phyloP scores from a whole-genome alignment of 176 grass and related monocot species.

The Saccharum officinarum region DNA sequence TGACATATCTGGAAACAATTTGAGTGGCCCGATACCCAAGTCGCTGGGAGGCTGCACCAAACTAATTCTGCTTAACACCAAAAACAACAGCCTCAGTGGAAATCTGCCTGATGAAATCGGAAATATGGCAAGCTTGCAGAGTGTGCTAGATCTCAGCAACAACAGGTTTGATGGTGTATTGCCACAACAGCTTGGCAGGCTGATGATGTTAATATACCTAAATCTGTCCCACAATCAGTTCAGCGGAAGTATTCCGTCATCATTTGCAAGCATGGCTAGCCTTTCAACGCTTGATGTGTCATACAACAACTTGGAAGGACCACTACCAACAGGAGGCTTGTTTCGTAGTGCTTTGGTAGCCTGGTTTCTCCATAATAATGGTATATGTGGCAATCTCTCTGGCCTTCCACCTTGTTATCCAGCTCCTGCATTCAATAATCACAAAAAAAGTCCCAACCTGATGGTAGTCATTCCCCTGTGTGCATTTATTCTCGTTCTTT shows the following conservation, averaged over 20 bases:
- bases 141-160: conserved; percentile 40
- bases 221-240: conserved; percentile 56
- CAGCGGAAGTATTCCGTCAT: conserved; percentile 22
- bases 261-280: conserved; percentile 27
- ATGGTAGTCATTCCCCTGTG: background rate
- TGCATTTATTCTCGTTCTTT: background rate
- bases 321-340: background rate
- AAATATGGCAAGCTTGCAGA: conserved; percentile 29
- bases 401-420: background rate
- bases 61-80: background rate
- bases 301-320: background rate
- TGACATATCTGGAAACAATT: too few species aligned
- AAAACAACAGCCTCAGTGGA: conserved; percentile 21
- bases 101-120: conserved; percentile 36
- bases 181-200: background rate
- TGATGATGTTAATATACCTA: conserved; percentile 24
- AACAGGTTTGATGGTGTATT: conserved; percentile 33
- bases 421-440: background rate
- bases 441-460: background rate
- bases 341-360: background rate
- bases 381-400: conserved; percentile 18
- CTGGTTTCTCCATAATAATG: conserved; percentile 34
- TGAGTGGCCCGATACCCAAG: too few species aligned
- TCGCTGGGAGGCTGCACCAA: background rate
- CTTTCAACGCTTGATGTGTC: conserved; percentile 42